Percentiles rank a stretch among this genome's conserved stretches.
phyloP scores from a whole-genome alignment of 2,329 filamentous ascomycete species.

The Xylariaceae sp. region DNA sequence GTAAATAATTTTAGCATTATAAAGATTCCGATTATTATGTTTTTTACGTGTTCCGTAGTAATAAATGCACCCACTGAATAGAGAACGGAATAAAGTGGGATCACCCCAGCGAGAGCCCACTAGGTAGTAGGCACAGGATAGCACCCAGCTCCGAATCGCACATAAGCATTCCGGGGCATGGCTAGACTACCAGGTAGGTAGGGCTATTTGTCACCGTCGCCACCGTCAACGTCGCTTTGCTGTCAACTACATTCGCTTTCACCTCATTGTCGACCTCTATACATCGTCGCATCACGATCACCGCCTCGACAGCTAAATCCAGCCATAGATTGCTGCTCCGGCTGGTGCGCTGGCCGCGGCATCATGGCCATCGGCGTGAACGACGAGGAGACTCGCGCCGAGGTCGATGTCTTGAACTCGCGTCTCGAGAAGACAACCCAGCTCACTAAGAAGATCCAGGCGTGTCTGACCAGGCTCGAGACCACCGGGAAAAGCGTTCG shows the following conservation, averaged over 20 bases:
- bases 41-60: too few relatives aligned
- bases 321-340: background rate
- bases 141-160: too few relatives aligned
- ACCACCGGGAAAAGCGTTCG: slow-evolving; percentile 85
- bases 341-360: background rate
- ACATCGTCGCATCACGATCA: too few relatives aligned
- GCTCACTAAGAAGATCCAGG: slow-evolving; percentile 92
- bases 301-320: background rate
- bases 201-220: background rate
- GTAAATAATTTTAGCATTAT: too few relatives aligned
- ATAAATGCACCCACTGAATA: too few relatives aligned
- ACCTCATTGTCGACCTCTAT: background rate
- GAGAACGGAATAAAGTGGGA: too few relatives aligned
- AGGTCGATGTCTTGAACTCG: slow-evolving; percentile 67
- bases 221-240: background rate
- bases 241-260: background rate
- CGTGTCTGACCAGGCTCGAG: slow-evolving; percentile 78
- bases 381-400: slow-evolving; percentile 65
- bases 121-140: too few relatives aligned
- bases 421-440: slow-evolving; percentile 86
- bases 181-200: too few relatives aligned
- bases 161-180: too few relatives aligned
- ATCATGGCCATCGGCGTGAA: slow-evolving; percentile 50
- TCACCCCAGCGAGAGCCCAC: too few relatives aligned
- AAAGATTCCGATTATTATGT: too few relatives aligned